These are phyloP conservation scores for Pseudozyma pruni DNA, from an alignment of 1,284 basidiomycete genomes.

Conservation along the genomic window DNA sequence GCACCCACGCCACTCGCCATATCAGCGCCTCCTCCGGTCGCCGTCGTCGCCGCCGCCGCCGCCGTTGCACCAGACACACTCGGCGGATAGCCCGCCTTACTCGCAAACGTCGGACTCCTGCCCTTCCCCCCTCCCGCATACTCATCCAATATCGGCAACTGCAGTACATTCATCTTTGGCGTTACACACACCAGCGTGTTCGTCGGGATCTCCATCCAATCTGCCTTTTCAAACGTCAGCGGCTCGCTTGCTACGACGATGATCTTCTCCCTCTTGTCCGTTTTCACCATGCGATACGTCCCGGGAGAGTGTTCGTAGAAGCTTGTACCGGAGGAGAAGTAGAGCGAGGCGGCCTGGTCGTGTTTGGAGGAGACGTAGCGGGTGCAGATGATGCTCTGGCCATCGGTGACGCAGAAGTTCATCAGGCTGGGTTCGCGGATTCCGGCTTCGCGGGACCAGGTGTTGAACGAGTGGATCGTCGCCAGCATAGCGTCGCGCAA, in stretches of 20 bases:
- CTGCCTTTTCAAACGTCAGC: constrained; percentile 78
- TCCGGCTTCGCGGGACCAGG: constrained; percentile 53
- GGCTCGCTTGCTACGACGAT: constrained; percentile 77
- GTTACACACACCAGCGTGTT: constrained; percentile 81
- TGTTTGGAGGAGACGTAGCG: constrained; percentile 90
- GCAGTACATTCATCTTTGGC: constrained; percentile 81
- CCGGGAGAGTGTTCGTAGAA: constrained; percentile 81
- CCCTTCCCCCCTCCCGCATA: constrained; percentile 66
- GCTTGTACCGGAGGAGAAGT: constrained; percentile 89
- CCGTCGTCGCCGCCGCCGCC: constrained; percentile 12
- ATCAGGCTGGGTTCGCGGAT: constrained; percentile 78
- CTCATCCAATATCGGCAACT: constrained; percentile 92
- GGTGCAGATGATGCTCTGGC: constrained; percentile 89
- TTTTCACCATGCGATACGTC: constrained; percentile 74
- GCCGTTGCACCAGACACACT: constrained; percentile 32
- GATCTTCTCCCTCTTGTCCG: constrained; percentile 88
- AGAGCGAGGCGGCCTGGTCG: constrained; percentile 92
- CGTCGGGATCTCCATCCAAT: constrained; percentile 95
- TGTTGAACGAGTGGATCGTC: constrained; percentile 60
- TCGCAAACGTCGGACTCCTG: constrained; percentile 50
- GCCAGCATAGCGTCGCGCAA: constrained; percentile 57
- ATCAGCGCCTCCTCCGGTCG: neutral
- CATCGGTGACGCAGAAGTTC: constrained; percentile 97
- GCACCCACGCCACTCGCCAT: neutral
- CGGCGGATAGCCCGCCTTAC: constrained; percentile 48